Base-by-base conservation (phyloP, 164 flowering plant species). In the Tetracentron sinense region DNA sequence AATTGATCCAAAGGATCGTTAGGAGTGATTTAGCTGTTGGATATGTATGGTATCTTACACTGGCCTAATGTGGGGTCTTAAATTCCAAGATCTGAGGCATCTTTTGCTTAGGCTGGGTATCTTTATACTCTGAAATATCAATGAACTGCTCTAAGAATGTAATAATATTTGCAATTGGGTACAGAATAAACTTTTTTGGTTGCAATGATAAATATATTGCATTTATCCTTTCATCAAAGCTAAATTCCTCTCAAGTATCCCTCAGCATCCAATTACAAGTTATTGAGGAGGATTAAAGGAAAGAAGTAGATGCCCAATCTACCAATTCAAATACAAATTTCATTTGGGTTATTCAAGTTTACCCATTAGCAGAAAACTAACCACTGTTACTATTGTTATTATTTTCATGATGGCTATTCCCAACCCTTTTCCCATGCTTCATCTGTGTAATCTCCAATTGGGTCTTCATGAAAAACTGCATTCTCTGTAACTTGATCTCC, bases 401-500 rank as follows among this genome's bases (percentile, higher is more conserved):
- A 54, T 71, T 73, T 38, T 59, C 63, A 48, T 56, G 69, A 51
- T n/a, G n/a, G n/a, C 29, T 67, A 60, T 56, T 56, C 35, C 73
- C 75, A 50, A 6, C 16, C 44, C 75, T 64, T 42, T 69, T 74
- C 33, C 71, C 77, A 33, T 64, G 74, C 69, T 79, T 88, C 61
- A 88, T 60, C 78, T 85, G 89, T 0, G 89, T 79, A 46, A 92
- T 76, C 84, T 89, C 95, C 79, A 89, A 20, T 74, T 89, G 96
- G 8, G 92, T 82, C 68, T 89, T 83, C 88, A 84, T 76, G 57
- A 84, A 83, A 62, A 87, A 86, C 81, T 89, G 90, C 96, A 89
- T 89, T 62, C 95, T 82, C 81, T 92, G 96, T 87, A 88, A 62
- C 69, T 92, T 96, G 51, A 89, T 54, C 63, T 92, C 96, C 73